Conservation (phyloP, 2,329 filamentous ascomycete genomes). For the Nemania serpens region DNA sequence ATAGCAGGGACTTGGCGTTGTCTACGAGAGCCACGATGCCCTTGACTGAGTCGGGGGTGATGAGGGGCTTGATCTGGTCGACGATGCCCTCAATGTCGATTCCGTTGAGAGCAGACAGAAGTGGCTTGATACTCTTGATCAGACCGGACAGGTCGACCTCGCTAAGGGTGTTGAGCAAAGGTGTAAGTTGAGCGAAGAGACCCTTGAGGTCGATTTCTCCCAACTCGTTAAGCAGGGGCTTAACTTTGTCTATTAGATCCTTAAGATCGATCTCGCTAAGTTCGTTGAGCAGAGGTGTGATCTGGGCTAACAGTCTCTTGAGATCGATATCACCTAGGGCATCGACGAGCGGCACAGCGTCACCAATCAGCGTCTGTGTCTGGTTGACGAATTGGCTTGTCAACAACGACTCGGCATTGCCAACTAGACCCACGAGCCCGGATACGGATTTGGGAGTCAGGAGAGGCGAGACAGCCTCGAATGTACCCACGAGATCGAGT, state of each 20-base stretch:
- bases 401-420: slow-evolving; percentile 47
- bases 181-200: slow-evolving; percentile 42
- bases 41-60: slow-evolving; percentile 47
- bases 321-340: slow-evolving; percentile 46
- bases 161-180: slow-evolving; percentile 39
- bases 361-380: slow-evolving; percentile 44
- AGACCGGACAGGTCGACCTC: slow-evolving; percentile 22
- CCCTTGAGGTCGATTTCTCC: slow-evolving; percentile 43
- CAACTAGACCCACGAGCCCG: slow-evolving; percentile 45
- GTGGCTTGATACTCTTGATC: slow-evolving; percentile 39
- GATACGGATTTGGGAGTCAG: slow-evolving; percentile 43
- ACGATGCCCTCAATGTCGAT: slow-evolving; percentile 46
- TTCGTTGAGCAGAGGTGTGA: slow-evolving; percentile 45
- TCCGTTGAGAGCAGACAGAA: slow-evolving; percentile 45
- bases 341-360: slow-evolving; percentile 45
- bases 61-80: slow-evolving; percentile 45
- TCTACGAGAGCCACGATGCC: slow-evolving; percentile 44
- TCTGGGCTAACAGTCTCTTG: slow-evolving; percentile 42
- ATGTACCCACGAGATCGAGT: slow-evolving; percentile 42
- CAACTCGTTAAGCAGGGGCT: slow-evolving; percentile 28
- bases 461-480: slow-evolving; percentile 43
- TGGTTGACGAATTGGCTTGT: slow-evolving; percentile 48
- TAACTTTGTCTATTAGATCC: slow-evolving; percentile 40
- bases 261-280: slow-evolving; percentile 33
- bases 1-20: slow-evolving; percentile 47